Evolutionary conservation across 352 stramenopile genomes (phyloP).

Genomic region (Phytophthora ohioensis): DNA sequence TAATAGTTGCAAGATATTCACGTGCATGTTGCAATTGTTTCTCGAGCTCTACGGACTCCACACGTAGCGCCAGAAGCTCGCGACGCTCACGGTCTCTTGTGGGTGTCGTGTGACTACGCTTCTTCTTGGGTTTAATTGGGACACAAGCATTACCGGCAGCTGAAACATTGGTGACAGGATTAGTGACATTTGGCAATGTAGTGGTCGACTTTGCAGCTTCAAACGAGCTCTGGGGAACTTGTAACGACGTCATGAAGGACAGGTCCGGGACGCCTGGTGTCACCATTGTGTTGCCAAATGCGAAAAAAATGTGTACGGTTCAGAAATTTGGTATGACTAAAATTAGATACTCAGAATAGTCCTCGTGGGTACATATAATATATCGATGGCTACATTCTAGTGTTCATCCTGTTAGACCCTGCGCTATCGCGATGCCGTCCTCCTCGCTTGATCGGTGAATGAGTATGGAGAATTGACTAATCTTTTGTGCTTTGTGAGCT

Average conservation of each 20-base stretch:
- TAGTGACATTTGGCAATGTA: not conserved
- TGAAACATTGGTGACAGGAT: not conserved
- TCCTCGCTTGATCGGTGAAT: constrained; percentile 13
- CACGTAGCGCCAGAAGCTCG: constrained; percentile 39
- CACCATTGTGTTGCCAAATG: not conserved
- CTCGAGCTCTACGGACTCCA: constrained; percentile 32
- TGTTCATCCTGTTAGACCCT: not conserved
- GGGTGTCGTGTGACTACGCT: constrained; percentile 41
- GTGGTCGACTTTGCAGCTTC: constrained; percentile 4
- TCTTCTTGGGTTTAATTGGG: constrained; percentile 34
- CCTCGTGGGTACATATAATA: constrained; percentile 1
- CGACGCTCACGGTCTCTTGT: constrained; percentile 44
- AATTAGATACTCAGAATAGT: not conserved
- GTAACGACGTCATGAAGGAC: constrained; percentile 8
- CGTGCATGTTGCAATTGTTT: constrained; percentile 25
- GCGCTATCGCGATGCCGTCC: constrained; percentile 21
- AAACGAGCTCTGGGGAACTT: not conserved
- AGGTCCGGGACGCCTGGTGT: constrained; percentile 1
- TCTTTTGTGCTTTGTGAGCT: not conserved
- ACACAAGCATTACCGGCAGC: not conserved
- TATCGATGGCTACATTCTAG: constrained; percentile 2
- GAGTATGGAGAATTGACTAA: constrained; percentile 16
- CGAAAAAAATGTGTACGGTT: not conserved
- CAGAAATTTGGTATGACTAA: not conserved
- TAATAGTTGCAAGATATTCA: constrained; percentile 13